Base-by-base conservation (phyloP, 2,329 filamentous ascomycete species). In the Ilyonectria robusta region DNA sequence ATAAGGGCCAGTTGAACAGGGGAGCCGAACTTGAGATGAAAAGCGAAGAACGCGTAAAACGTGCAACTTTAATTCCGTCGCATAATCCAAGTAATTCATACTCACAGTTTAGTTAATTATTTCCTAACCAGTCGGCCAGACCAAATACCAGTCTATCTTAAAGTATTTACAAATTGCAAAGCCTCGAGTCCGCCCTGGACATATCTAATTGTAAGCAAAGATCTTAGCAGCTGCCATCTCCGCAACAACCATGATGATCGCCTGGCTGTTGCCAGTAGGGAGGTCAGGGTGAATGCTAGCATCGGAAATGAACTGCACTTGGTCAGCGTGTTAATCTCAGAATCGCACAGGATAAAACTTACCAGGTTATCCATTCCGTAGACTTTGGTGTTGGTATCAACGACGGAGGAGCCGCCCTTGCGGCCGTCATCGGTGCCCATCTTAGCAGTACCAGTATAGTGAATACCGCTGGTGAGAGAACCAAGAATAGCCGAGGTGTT, bases 231-330 rank as follows among this genome's bases (percentile, higher is more conserved):
- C 85, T 19, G 89, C 89, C 33, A 85, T 84, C 81, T 92, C 91
- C 3, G 89, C 87, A 29, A 86, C 88, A 48, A 89, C 84, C 75
- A 92, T 89, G 69, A 92, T 88, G 46, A 88, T 85, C 2, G 89
- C 85, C 60, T 88, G 87, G 2, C 90, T 91, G 77, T 93, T 93
- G 21, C 89, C 89, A 2, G 89, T 89, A 11, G 89, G 84, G 65
- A 92, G 87, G 66, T 91, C 91, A 0, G 91, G 91, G 80, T 92
- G 91, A 75, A 93, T 89, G 67, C 86, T 87, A 1, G 88, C 90
- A 75, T 93, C 90, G 3, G 92, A 87, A 17, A 92, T 85, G 75
- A 90, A 91, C 72, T 74, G 5, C 0, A 1, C 17, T 17, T 21
- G 11, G 6, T 11, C 8, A 35, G 42, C 58, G 23, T 65, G 48